Conservation (phyloP, 805 yeast genomes). For the Peterozyma xylosa region DNA sequence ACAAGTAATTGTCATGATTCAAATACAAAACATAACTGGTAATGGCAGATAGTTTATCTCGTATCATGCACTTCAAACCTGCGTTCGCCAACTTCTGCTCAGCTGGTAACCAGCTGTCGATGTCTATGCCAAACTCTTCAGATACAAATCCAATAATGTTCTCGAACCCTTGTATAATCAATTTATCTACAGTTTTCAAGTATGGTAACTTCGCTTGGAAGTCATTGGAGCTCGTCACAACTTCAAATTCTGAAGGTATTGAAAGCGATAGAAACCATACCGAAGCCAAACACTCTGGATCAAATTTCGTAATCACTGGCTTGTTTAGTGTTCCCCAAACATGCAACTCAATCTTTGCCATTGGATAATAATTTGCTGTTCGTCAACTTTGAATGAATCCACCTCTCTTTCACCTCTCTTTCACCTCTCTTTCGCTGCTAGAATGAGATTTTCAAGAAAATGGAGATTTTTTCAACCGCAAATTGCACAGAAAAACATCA, state of each 20-base stretch:
- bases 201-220: conserved; percentile 46
- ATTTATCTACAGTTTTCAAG: conserved; percentile 17
- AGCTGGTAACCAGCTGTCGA: conserved; percentile 9
- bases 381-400: no score
- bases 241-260: conserved; percentile 17
- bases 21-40: conserved; percentile 52
- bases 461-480: no score
- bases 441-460: no score
- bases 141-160: conserved; percentile 27
- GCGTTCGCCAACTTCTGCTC: conserved; percentile 31
- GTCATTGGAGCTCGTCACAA: conserved; percentile 54
- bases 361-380: no score
- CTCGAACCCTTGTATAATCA: conserved; percentile 31
- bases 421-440: no score
- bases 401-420: no score
- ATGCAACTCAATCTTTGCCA: conserved; percentile 27
- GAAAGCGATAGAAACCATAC: conserved; percentile 30
- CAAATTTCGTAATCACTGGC: conserved; percentile 31
- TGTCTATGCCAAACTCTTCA: conserved; percentile 1
- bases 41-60: conserved; percentile 33
- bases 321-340: conserved; percentile 41
- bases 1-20: conserved; percentile 48
- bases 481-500: no score
- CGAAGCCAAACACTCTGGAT: conserved; percentile 44
- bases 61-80: conserved; percentile 34